Conservation (phyloP, 2,329 filamentous ascomycete species). For the Helotiales sp. region DNA sequence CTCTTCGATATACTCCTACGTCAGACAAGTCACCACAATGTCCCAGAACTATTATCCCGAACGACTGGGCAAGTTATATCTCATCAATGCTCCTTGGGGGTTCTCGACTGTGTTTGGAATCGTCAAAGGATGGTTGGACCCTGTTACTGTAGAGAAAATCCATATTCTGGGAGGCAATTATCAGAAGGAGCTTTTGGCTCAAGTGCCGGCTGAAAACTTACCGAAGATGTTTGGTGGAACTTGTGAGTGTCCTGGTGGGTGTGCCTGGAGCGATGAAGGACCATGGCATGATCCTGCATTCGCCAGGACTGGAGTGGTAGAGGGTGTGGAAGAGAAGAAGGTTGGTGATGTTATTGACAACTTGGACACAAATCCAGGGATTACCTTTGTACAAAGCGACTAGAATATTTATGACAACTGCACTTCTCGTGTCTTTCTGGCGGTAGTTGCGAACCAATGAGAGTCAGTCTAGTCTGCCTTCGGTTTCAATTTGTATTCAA, state of each 20-base stretch:
- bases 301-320: slow-evolving; percentile 47
- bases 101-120: slow-evolving; percentile 85
- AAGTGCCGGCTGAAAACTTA: slow-evolving; percentile 89
- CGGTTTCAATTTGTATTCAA: no score
- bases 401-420: no score
- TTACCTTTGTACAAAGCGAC: not conserved
- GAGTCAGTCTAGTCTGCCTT: no score
- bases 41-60: slow-evolving; percentile 99
- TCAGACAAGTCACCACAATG: slow-evolving; percentile 82
- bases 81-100: slow-evolving; percentile 98
- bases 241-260: slow-evolving; percentile 83
- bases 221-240: slow-evolving; percentile 83
- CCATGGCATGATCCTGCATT: slow-evolving; percentile 82
- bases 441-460: no score
- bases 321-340: not conserved
- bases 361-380: not conserved
- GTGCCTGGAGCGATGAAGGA: slow-evolving; percentile 83
- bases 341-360: not conserved
- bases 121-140: slow-evolving; percentile 93
- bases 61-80: slow-evolving; percentile 90
- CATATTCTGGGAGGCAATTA: slow-evolving; percentile 83
- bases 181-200: slow-evolving; percentile 80
- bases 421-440: no score
- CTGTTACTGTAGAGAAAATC: slow-evolving; percentile 95
- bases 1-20: slow-evolving; percentile 84